phyloP scores from a whole-genome alignment of 768 basidiomycete species.

The Pisolithus albus region DNA sequence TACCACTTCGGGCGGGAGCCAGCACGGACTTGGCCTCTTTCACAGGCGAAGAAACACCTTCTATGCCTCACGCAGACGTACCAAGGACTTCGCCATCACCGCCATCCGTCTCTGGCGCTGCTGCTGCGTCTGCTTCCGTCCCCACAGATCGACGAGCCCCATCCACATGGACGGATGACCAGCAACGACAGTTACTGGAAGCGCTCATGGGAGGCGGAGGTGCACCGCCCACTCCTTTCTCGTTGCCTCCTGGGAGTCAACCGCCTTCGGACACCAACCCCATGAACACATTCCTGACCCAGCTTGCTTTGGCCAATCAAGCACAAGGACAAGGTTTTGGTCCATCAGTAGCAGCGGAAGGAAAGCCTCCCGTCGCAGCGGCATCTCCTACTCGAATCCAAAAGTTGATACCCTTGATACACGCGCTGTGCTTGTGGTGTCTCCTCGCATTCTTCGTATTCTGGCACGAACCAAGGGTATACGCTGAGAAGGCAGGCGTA shows the following conservation, averaged over 20 bases:
- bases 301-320: conserved; percentile 20
- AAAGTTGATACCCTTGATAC: conserved; percentile 59
- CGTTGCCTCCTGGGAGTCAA: conserved; percentile 4
- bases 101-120: conserved; percentile 13
- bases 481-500: conserved; percentile 32
- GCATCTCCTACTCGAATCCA: conserved; percentile 40
- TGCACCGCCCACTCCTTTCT: conserved; percentile 26
- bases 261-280: conserved; percentile 32
- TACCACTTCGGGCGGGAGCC: conserved; percentile 7
- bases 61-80: conserved; percentile 12
- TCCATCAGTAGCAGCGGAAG: conserved; percentile 13
- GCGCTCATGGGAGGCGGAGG: conserved; percentile 42
- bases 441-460: conserved; percentile 64
- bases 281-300: conserved; percentile 38
- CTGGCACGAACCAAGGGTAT: conserved; percentile 53
- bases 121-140: no score
- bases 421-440: conserved; percentile 56
- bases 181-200: conserved; percentile 61
- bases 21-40: conserved; percentile 23
- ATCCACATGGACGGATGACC: conserved; percentile 59
- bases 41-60: conserved; percentile 31
- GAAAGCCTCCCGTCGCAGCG: conserved; percentile 14
- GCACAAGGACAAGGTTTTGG: conserved; percentile 12
- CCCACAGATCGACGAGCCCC: conserved; percentile 37
- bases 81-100: conserved; percentile 20